Conservation (phyloP, 805 yeast genomes). For the Phaffomyces antillensis region DNA sequence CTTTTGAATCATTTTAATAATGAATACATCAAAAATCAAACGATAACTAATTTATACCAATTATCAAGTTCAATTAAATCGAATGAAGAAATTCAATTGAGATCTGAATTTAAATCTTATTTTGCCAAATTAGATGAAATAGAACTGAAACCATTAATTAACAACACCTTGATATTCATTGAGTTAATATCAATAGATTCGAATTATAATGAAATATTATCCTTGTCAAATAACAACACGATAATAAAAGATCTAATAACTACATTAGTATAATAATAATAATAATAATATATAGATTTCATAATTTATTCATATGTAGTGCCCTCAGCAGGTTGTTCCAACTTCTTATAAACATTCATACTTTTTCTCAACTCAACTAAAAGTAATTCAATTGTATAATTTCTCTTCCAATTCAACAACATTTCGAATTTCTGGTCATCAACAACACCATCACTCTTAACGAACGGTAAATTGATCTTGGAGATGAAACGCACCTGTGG, state of each 20-base stretch:
- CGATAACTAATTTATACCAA: conserved; percentile 9
- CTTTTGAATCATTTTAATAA: not conserved
- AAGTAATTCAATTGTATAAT: conserved; percentile 90
- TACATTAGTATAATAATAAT: not conserved
- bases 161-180: conserved; percentile 14
- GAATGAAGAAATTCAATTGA: conserved; percentile 11
- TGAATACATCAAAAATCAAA: conserved; percentile 10
- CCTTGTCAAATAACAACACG: not conserved
- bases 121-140: conserved; percentile 13
- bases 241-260: conserved; percentile 4
- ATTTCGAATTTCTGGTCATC: conserved; percentile 51
- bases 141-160: conserved; percentile 7
- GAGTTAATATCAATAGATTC: conserved; percentile 7
- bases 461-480: conserved; percentile 87
- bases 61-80: not conserved
- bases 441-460: conserved; percentile 60
- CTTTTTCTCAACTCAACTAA: conserved; percentile 81
- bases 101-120: conserved; percentile 15
- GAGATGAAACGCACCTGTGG: conserved; percentile 78
- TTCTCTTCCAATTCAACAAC: conserved; percentile 75
- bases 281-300: not conserved
- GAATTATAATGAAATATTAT: conserved; percentile 2
- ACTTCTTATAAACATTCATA: conserved; percentile 85
- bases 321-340: conserved; percentile 91
- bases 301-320: conserved; percentile 37